phyloP scores from a whole-genome alignment of 2,329 filamentous ascomycete genomes.

The Aspergillus niger region DNA sequence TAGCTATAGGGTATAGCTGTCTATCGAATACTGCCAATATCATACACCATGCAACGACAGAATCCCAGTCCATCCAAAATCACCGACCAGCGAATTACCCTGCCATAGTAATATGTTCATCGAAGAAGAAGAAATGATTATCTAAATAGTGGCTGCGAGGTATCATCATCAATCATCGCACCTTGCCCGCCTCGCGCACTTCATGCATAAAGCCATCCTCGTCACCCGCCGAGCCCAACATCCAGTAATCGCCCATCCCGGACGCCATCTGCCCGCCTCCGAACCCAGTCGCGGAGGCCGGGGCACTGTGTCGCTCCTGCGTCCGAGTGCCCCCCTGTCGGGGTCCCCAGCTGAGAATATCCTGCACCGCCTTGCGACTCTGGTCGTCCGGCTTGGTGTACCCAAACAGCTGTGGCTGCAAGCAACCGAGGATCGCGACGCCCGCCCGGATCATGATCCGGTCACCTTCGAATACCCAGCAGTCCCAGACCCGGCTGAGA shows the following conservation, averaged over 20 bases:
- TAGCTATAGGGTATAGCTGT: too few relatives aligned
- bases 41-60: neutral
- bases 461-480: constrained; percentile 64
- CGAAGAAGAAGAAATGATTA: neutral
- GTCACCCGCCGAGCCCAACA: constrained; percentile 40
- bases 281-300: constrained; percentile 35
- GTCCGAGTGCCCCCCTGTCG: constrained; percentile 34
- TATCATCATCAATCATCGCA: constrained; percentile 22
- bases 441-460: constrained; percentile 49
- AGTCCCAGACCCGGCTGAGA: constrained; percentile 61
- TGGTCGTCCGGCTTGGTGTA: constrained; percentile 42
- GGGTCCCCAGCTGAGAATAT: constrained; percentile 42
- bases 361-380: constrained; percentile 34
- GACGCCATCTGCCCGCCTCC: constrained; percentile 39
- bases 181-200: constrained; percentile 46
- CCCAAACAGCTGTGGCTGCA: constrained; percentile 46
- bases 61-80: neutral
- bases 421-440: constrained; percentile 46
- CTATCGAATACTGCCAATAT: neutral
- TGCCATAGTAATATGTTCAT: neutral
- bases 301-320: constrained; percentile 41
- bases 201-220: constrained; percentile 47
- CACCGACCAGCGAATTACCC: neutral
- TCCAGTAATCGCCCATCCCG: constrained; percentile 45
- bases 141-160: too few relatives aligned